These are phyloP conservation scores for Geranomyces michiganensis DNA, from an alignment of 192 early-diverging fungal genomes.

Conservation along the genomic window DNA sequence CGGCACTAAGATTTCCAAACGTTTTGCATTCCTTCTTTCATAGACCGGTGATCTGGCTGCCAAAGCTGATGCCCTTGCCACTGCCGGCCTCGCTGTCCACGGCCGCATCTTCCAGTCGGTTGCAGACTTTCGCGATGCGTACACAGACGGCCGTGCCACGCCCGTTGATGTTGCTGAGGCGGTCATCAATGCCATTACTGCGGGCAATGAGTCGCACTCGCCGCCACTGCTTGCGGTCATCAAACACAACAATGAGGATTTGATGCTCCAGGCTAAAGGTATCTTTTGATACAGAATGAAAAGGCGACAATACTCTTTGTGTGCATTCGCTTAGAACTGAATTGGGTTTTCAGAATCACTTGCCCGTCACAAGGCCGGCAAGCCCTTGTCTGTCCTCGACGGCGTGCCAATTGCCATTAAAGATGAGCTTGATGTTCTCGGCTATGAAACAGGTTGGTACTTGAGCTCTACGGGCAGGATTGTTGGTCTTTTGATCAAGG, in stretches of 20 bases:
- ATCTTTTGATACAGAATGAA: not conserved
- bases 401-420: slow-evolving; percentile 76
- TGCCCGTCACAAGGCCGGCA: slow-evolving; percentile 50
- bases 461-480: no score
- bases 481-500: no score
- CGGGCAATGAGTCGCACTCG: slow-evolving; percentile 9
- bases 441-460: slow-evolving; percentile 41
- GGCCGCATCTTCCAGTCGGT: slow-evolving; percentile 27
- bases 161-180: slow-evolving; percentile 37
- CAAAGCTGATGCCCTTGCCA: slow-evolving; percentile 14
- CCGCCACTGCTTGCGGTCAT: slow-evolving; percentile 13
- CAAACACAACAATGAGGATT: slow-evolving; percentile 21
- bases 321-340: slow-evolving; percentile 54
- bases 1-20: not conserved
- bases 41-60: not conserved
- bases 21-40: not conserved
- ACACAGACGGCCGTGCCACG: slow-evolving; percentile 25
- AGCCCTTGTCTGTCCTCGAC: slow-evolving; percentile 65
- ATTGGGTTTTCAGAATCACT: slow-evolving; percentile 42
- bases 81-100: not conserved
- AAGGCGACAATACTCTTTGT: slow-evolving; percentile 10
- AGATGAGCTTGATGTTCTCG: slow-evolving; percentile 69
- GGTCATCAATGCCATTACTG: slow-evolving; percentile 31
- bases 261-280: slow-evolving; percentile 24
- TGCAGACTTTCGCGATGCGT: slow-evolving; percentile 29